Evolutionary conservation across 2,329 filamentous ascomycete genomes (phyloP).

Genomic region (Camptophora hylomeconis): DNA sequence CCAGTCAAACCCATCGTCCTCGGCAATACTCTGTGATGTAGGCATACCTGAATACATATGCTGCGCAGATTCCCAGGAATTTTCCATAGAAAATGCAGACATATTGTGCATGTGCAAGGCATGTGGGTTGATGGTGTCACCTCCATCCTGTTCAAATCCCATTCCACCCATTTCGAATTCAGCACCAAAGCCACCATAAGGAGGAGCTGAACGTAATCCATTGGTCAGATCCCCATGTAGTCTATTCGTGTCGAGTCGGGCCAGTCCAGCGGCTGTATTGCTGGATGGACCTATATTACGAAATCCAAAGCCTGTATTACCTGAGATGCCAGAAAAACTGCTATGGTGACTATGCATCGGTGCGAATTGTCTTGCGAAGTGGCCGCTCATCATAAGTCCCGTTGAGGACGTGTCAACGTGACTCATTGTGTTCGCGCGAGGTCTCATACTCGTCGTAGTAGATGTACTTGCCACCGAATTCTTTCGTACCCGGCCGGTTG

Average conservation of each 20-base stretch:
- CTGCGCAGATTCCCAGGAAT: slow-evolving; percentile 29
- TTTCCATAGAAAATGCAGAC: slow-evolving; percentile 33
- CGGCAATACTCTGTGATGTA: slow-evolving; percentile 43
- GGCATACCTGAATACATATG: slow-evolving; percentile 40
- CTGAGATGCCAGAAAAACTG: slow-evolving; percentile 55
- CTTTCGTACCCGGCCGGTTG: slow-evolving; percentile 67
- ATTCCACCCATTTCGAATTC: slow-evolving; percentile 60
- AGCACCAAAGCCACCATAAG: slow-evolving; percentile 49
- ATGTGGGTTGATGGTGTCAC: slow-evolving; percentile 50
- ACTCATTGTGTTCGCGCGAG: slow-evolving; percentile 89
- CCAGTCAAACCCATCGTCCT: slow-evolving; percentile 75
- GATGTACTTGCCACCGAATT: slow-evolving; percentile 63
- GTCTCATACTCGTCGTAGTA: slow-evolving; percentile 53
- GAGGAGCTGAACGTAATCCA: slow-evolving; percentile 67
- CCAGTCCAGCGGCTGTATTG: slow-evolving; percentile 55
- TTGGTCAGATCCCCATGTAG: slow-evolving; percentile 54
- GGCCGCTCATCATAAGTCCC: slow-evolving; percentile 45
- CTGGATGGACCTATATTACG: slow-evolving; percentile 59
- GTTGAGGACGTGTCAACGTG: slow-evolving; percentile 71
- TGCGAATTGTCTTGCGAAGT: slow-evolving; percentile 29
- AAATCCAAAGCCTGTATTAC: slow-evolving; percentile 46
- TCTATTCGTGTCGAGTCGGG: slow-evolving; percentile 70
- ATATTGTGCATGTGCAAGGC: slow-evolving; percentile 72
- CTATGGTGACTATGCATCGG: slow-evolving; percentile 54
- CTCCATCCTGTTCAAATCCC: slow-evolving; percentile 23